Base-by-base conservation (phyloP, 257 asterid species). In the Petunia axillaris region DNA sequence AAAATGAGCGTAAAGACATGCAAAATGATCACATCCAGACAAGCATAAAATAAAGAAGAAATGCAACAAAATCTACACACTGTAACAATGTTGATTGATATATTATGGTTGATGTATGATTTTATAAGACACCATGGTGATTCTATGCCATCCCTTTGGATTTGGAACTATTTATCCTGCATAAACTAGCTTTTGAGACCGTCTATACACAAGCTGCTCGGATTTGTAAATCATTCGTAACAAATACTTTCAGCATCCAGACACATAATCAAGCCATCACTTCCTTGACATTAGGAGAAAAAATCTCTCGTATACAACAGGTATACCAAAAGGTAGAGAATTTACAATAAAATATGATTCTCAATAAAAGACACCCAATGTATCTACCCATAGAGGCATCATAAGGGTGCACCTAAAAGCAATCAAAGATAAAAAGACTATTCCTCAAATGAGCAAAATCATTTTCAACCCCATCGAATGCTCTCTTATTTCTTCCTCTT, bases 11-110 rank as follows among this genome's bases (percentile, higher is more conserved):
- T 6, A 9, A 71, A 48, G 58, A 35, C 44, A 48, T 48, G 77
- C 60, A 48, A 48, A 13, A 71, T 9, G 36, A 48, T 50, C 77
- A 71, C 11, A 71, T 71, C 41, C 59, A 71, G 60, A 71, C 25
- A 48, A 35, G 44, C 60, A 48, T 3, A 71, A 8, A 25, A 48
- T 71, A 48, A 16, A 35, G 25, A 35, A 35, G 77, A 71, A 13
- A 71, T 25, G 77, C 52, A 25, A 71, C 60, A 71, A 48, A 70
- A 52, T 52, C 57, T 10, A 52, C 57, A 52, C 11, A 52, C 9
- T 52, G 9, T 15, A 71, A 35, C 25, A 71, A 70, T 71, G 52
- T 11, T 71, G 60, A 48, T 48, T 48, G 46, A 25, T 35, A 71
- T 25, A 10, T 40, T 6, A 40, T 40, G 38, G 53, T 66, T 3